These are phyloP conservation scores for Apiospora malaysiana DNA, from an alignment of 2,329 filamentous ascomycete genomes.

Conservation along the genomic window DNA sequence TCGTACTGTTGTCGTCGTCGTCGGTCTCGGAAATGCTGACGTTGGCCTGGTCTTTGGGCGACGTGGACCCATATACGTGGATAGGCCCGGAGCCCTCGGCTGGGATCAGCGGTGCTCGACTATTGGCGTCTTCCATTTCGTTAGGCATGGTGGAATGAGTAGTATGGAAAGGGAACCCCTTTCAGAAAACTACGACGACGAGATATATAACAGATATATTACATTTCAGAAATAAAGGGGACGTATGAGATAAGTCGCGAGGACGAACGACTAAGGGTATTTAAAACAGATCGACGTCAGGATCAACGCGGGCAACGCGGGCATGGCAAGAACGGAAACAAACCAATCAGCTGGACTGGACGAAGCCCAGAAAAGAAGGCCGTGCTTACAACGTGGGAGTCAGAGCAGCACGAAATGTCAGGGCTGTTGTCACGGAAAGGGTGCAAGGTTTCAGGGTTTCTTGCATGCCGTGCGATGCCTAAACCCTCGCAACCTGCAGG, in stretches of 20 bases:
- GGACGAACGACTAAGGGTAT: not conserved
- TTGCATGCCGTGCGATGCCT: constrained; percentile 17
- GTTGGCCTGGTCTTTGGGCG: constrained; percentile 15
- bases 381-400: constrained; percentile 6
- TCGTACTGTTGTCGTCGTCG: constrained; percentile 14
- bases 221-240: not conserved
- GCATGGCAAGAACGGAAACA: not conserved
- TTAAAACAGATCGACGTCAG: constrained; percentile 10
- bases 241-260: not conserved
- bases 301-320: not conserved
- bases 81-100: constrained; percentile 8
- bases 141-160: not conserved
- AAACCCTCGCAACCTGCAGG: constrained; percentile 6
- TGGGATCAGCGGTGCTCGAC: constrained; percentile 4
- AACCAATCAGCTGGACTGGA: not conserved
- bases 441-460: constrained; percentile 13
- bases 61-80: constrained; percentile 6
- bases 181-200: constrained; percentile 19
- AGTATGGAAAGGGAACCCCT: constrained; percentile 15
- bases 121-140: constrained; percentile 19
- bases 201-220: not conserved
- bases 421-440: not conserved
- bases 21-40: constrained; percentile 12
- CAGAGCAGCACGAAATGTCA: not conserved
- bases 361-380: not conserved